A percentile compares a stretch with the other conserved stretches of the same genome.
These are phyloP conservation scores for Globisporangium emineosum DNA, from an alignment of 352 stramenopile genomes.

Conservation along the genomic window DNA sequence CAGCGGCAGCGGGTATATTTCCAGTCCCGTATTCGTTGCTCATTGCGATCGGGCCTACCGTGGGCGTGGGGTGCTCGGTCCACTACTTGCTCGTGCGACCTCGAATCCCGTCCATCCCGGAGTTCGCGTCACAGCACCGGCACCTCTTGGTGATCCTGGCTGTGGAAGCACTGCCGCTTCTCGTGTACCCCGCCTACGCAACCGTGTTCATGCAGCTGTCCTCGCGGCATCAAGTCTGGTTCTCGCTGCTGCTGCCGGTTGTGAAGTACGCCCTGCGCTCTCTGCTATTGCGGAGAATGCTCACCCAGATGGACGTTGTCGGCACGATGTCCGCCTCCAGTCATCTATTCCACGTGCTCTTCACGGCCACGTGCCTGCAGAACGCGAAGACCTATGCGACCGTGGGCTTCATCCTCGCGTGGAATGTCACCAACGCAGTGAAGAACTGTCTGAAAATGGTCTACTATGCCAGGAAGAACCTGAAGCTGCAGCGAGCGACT, in stretches of 20 bases:
- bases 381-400: conserved; percentile 32
- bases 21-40: conserved; percentile 32
- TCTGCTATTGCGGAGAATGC: conserved; percentile 20
- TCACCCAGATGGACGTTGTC: conserved; percentile 25
- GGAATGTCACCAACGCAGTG: conserved; percentile 13
- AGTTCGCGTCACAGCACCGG: conserved; percentile 8
- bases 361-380: conserved; percentile 34
- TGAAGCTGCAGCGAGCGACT: not conserved
- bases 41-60: conserved; percentile 13
- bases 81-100: conserved; percentile 10
- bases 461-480: not conserved
- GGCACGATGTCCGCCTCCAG: conserved; percentile 15
- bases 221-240: conserved; percentile 20
- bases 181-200: conserved; percentile 31
- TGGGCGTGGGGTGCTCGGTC: conserved; percentile 15
- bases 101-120: not conserved
- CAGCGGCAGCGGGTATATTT: conserved; percentile 20
- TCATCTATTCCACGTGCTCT: conserved; percentile 36
- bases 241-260: conserved; percentile 29
- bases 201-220: conserved; percentile 27
- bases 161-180: conserved; percentile 16
- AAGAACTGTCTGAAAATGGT: not conserved
- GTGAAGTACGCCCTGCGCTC: conserved; percentile 26
- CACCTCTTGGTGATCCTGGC: conserved; percentile 7
- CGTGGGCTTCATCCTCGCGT: conserved; percentile 19